Conservation (phyloP, 2,329 filamentous ascomycete species). For the Emmonsia crescens region DNA sequence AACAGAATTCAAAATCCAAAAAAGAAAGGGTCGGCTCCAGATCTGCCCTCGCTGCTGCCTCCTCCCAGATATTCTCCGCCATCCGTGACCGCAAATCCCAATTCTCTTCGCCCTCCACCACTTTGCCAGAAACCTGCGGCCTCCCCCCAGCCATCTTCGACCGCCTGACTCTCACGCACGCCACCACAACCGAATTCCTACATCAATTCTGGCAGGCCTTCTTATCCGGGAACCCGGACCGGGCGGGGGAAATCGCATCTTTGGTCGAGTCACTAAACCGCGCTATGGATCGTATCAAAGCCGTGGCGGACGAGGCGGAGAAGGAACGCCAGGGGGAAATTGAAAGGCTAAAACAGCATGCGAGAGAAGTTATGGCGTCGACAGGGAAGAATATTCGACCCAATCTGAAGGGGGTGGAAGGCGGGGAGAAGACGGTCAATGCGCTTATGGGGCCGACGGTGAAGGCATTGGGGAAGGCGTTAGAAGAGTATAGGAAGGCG, state of each 20-base stretch:
- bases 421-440: slow-evolving; percentile 65
- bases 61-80: slow-evolving; percentile 47
- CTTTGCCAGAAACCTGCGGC: slow-evolving; percentile 32
- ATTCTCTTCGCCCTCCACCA: slow-evolving; percentile 28
- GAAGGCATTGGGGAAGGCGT: slow-evolving; percentile 58
- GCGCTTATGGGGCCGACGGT: slow-evolving; percentile 66
- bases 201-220: slow-evolving; percentile 95
- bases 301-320: slow-evolving; percentile 72
- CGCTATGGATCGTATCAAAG: slow-evolving; percentile 66
- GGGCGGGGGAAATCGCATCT: slow-evolving; percentile 68
- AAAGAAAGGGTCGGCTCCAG: slow-evolving; percentile 54
- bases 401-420: slow-evolving; percentile 54
- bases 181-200: slow-evolving; percentile 90
- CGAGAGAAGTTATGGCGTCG: slow-evolving; percentile 56
- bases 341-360: slow-evolving; percentile 55
- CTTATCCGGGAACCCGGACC: slow-evolving; percentile 72
- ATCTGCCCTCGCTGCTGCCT: slow-evolving; percentile 46
- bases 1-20: slow-evolving; percentile 41
- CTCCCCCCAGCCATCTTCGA: slow-evolving; percentile 46
- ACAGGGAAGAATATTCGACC: slow-evolving; percentile 65
- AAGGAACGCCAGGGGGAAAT: slow-evolving; percentile 58
- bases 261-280: slow-evolving; percentile 71
- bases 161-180: slow-evolving; percentile 64
- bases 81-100: slow-evolving; percentile 48
- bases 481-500: slow-evolving; percentile 59